A percentile compares a stretch with the other conserved stretches of the same genome.
Evolutionary conservation across 2,329 filamentous ascomycete species (phyloP).

Genomic region (Sordariomycetes sp.): DNA sequence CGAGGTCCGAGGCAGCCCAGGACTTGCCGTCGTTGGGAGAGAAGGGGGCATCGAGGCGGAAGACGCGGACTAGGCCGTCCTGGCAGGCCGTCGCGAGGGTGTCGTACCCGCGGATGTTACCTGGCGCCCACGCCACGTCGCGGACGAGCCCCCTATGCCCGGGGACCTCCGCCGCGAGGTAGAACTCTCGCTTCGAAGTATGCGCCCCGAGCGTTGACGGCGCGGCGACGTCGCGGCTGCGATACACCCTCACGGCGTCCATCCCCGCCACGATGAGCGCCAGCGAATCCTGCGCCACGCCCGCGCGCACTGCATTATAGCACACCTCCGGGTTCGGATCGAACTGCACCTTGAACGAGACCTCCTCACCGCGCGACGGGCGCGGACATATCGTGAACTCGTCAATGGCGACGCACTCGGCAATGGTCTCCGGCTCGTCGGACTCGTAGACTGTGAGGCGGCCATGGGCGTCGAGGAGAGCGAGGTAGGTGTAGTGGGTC

Average conservation of each 20-base stretch:
- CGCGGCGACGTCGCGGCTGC: slow-evolving; percentile 48
- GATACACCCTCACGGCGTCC: slow-evolving; percentile 70
- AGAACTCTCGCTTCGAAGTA: slow-evolving; percentile 59
- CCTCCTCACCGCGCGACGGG: slow-evolving; percentile 71
- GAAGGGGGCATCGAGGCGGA: slow-evolving; percentile 56
- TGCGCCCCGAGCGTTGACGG: slow-evolving; percentile 34
- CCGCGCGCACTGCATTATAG: slow-evolving; percentile 63
- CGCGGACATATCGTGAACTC: slow-evolving; percentile 60
- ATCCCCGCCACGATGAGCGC: slow-evolving; percentile 78
- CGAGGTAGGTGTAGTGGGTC: slow-evolving; percentile 69
- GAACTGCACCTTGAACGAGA: slow-evolving; percentile 74
- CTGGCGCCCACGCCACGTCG: slow-evolving; percentile 85
- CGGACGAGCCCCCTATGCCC: slow-evolving; percentile 67
- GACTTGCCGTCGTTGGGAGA: slow-evolving; percentile 29
- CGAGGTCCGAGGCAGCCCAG: slow-evolving; percentile 33
- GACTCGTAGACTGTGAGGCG: slow-evolving; percentile 73
- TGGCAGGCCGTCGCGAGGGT: slow-evolving; percentile 85
- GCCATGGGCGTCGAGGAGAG: slow-evolving; percentile 72
- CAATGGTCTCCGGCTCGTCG: slow-evolving; percentile 67
- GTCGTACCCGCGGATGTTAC: slow-evolving; percentile 81
- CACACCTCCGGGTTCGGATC: slow-evolving; percentile 78
- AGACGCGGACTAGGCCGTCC: slow-evolving; percentile 83
- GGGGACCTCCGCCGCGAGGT: slow-evolving; percentile 63
- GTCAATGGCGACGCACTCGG: slow-evolving; percentile 63
- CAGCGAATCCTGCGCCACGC: slow-evolving; percentile 67